Percentiles rank a stretch among this genome's conserved stretches.
phyloP scores from a whole-genome alignment of 345 rosid genomes.

The Luvunga scandens region DNA sequence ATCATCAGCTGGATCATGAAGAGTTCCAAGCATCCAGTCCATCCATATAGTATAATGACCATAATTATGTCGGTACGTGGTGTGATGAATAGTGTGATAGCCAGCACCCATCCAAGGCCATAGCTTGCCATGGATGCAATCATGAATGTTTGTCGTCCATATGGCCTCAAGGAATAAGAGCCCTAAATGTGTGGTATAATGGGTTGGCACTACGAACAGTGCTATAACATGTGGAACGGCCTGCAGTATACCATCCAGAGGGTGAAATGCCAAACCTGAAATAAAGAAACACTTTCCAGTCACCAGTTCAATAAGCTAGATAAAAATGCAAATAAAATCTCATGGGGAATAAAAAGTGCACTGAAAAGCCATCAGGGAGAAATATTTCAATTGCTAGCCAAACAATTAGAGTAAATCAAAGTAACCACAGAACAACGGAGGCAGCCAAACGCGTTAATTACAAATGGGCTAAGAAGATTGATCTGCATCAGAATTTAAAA shows the following conservation, averaged over 20 bases:
- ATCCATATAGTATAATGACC: constrained; percentile 97
- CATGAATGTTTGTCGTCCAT: constrained; percentile 96
- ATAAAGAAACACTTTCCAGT: background rate
- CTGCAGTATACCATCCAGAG: constrained; percentile 87
- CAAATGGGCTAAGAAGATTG: constrained; percentile 3
- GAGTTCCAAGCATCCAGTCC: constrained; percentile 98
- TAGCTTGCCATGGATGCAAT: constrained; percentile 72
- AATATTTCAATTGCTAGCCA: background rate
- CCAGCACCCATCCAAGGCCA: constrained; percentile 99
- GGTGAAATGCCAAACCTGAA: constrained; percentile 92
- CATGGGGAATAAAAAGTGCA: background rate
- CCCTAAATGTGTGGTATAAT: constrained; percentile 67
- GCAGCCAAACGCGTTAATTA: background rate
- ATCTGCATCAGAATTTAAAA: background rate
- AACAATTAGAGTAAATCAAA: no score
- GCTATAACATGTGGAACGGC: constrained; percentile 83
- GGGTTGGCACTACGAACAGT: constrained; percentile 72
- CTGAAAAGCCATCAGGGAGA: background rate
- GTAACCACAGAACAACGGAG: background rate
- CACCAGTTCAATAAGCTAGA: background rate
- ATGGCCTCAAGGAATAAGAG: constrained; percentile 76
- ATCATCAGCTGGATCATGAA: constrained; percentile 63
- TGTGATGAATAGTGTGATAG: constrained; percentile 95
- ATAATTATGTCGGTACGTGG: constrained; percentile 92
- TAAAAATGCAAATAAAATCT: background rate